Conservation (phyloP, 2,329 filamentous ascomycete genomes). For the Ceratocystis smalleyi region DNA sequence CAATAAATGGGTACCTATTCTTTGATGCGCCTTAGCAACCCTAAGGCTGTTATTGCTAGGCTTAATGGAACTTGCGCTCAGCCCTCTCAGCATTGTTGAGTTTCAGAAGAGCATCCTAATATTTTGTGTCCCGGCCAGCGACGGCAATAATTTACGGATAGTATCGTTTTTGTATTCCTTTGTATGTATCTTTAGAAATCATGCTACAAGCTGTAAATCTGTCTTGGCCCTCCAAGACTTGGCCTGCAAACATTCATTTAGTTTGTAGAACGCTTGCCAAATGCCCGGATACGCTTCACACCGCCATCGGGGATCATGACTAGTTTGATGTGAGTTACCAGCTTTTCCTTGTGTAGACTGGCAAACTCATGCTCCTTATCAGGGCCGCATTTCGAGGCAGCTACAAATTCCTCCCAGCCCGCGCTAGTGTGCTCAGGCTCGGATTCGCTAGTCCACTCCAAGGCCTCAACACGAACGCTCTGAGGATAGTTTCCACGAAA, state of each 20-base stretch:
- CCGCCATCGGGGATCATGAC: conserved; percentile 89
- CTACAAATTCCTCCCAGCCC: conserved; percentile 51
- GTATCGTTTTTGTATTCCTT: not conserved
- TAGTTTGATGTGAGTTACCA: conserved; percentile 72
- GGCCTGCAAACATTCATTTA: not conserved
- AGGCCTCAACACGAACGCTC: conserved; percentile 51
- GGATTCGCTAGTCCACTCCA: conserved; percentile 38
- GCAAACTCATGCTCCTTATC: conserved; percentile 57
- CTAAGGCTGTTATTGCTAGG: not conserved
- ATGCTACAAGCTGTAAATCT: not conserved
- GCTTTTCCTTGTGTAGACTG: conserved; percentile 38
- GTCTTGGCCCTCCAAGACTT: not conserved
- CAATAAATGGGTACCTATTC: not conserved
- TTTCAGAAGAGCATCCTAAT: not conserved
- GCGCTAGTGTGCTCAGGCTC: conserved; percentile 41
- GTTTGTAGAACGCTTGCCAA: conserved; percentile 24
- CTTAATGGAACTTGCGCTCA: not conserved
- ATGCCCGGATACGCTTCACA: conserved; percentile 68
- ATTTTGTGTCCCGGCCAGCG: not conserved
- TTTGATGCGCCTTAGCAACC: not conserved
- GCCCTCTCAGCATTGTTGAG: not conserved
- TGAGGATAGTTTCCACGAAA: conserved; percentile 76
- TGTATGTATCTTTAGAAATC: not conserved
- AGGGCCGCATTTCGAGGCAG: conserved; percentile 52
- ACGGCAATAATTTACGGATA: not conserved